phyloP scores from a whole-genome alignment of 352 stramenopile genomes.

The Globisporangium perplexum region DNA sequence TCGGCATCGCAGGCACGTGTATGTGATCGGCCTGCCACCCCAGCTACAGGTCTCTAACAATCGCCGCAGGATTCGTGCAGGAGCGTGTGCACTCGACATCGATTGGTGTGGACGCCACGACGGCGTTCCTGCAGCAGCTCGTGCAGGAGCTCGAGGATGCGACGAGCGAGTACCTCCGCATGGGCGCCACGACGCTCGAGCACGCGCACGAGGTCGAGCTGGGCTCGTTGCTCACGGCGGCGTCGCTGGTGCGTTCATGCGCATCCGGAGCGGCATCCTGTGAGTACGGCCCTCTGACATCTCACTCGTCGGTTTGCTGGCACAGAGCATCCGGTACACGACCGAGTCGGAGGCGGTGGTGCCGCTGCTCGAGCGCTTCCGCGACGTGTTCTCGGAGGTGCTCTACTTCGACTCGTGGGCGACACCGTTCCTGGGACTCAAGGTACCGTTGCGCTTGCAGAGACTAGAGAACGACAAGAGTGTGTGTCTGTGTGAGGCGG shows the following conservation, averaged over 20 bases:
- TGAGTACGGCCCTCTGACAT: neutral
- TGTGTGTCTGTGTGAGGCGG: no score
- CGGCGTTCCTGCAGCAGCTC: constrained; percentile 59
- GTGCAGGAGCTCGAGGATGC: constrained; percentile 59
- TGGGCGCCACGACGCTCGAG: constrained; percentile 12
- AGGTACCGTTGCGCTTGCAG: constrained; percentile 16
- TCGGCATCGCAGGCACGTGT: constrained; percentile 23
- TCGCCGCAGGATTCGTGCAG: constrained; percentile 49
- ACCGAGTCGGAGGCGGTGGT: constrained; percentile 62
- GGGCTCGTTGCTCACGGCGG: constrained; percentile 58
- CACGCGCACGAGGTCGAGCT: constrained; percentile 65
- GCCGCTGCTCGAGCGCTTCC: constrained; percentile 45
- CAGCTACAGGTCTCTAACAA: neutral
- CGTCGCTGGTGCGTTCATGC: constrained; percentile 32
- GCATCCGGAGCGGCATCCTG: neutral
- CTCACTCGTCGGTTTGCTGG: neutral
- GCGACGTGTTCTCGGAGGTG: constrained; percentile 39
- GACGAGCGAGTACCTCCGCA: constrained; percentile 26
- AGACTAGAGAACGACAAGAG: neutral
- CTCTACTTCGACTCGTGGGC: constrained; percentile 48
- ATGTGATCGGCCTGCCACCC: no score
- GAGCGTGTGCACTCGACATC: constrained; percentile 69
- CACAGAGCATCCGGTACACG: constrained; percentile 66
- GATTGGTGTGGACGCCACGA: constrained; percentile 48
- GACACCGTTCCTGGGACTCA: constrained; percentile 34